Evolutionary conservation across 164 flowering plant species (phyloP), one percentile per base, ranked within the genome.

Genomic region (Paratinospora sagittata): DNA sequence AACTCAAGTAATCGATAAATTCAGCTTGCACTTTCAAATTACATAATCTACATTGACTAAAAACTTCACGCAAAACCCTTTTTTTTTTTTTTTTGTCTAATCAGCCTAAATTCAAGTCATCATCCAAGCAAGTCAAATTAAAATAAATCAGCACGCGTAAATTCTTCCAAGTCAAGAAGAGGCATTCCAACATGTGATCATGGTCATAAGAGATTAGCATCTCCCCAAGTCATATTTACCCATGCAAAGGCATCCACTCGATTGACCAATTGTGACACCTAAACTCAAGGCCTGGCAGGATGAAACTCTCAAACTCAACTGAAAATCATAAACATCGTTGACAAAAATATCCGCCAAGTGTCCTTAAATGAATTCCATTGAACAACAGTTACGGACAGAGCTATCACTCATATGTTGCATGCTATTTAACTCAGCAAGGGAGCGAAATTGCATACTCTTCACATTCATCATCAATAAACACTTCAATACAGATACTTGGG

Each of bases 381-480:
- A 27, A 3, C 34, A 27, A 63, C 37, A 11, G 6, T 27, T n/a
- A n/a, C n/a, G n/a, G 39, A 19, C 30, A 27, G 9, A 11, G 17
- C 11, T 10, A 45, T 2, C 2, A 16, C 17, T 27, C 3, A 16
- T 2, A 45, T 33, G 26, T 67, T 3, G 11, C 30, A 27, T 47
- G 39, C 21, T 1, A 52, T 8, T 11, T 4, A 21, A 27, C 11
- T 8, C 12, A 27, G n/a, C 14, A 21, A 47, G 21, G 26, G 33
- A 17, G 39, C 23, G 57, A 45, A 13, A 68, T 52, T 55, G 78
- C 91, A 84, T 81, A 92, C 98, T 78, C 84, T 72, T 81, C 70
- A 81, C 84, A 90, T 76, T 89, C 97, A 30, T 90, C 97, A 67
- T 91, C 98, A 72, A 94, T 88, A 74, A 92, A 94, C 75, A 94